These are phyloP conservation scores for Raffaelea albimanens DNA, from an alignment of 2,329 filamentous ascomycete genomes.

Conservation along the genomic window DNA sequence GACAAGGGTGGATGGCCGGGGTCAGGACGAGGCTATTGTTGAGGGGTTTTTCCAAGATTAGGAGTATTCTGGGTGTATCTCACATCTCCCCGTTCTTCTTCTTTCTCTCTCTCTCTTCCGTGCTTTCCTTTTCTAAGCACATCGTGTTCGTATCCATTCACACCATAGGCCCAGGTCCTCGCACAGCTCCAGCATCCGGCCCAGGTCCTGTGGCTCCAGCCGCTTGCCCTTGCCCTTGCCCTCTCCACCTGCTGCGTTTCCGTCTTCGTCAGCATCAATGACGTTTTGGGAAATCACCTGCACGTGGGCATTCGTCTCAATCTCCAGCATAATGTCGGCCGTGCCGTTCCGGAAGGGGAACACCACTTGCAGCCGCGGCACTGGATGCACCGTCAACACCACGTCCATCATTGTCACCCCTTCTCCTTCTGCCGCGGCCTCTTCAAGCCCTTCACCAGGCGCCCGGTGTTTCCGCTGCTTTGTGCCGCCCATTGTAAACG, in stretches of 20 bases:
- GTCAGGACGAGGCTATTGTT: no score
- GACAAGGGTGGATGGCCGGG: no score
- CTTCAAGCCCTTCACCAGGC: neutral
- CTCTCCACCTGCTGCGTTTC: neutral
- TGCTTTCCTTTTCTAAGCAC: slow-evolving; percentile 12
- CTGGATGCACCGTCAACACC: slow-evolving; percentile 39
- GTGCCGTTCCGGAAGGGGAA: slow-evolving; percentile 41
- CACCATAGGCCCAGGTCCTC: slow-evolving; percentile 45
- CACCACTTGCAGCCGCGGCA: slow-evolving; percentile 39
- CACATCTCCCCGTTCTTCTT: neutral
- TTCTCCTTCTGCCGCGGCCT: neutral
- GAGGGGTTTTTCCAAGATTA: no score
- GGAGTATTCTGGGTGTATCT: no score
- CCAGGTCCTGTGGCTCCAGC: slow-evolving; percentile 32
- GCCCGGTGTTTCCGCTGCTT: neutral
- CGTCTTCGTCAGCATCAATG: slow-evolving; percentile 18
- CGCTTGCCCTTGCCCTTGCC: slow-evolving; percentile 18
- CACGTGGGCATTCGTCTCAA: slow-evolving; percentile 50
- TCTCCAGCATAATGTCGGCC: slow-evolving; percentile 46
- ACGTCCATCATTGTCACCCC: slow-evolving; percentile 35
- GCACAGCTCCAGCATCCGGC: slow-evolving; percentile 34
- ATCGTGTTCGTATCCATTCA: slow-evolving; percentile 37
- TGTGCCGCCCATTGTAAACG: slow-evolving; percentile 9
- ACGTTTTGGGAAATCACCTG: slow-evolving; percentile 50
- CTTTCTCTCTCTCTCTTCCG: neutral